Percentiles rank a stretch among this genome's conserved stretches.
Conservation (phyloP, 169 alveolate genomes). For the Plasmodium vinckei region DNA sequence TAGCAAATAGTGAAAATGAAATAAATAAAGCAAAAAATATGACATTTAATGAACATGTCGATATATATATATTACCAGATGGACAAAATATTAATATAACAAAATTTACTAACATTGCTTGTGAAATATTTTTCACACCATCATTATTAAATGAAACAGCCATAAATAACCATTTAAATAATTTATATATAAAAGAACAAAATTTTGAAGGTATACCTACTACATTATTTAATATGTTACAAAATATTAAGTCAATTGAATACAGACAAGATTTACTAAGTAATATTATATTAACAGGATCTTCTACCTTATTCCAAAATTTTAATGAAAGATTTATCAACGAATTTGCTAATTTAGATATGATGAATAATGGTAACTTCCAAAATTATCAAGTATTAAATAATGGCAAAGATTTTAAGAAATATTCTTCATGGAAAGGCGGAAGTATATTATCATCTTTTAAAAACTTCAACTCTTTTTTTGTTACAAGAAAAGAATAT, state of each 20-base stretch:
- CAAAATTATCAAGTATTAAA: slow-evolving; percentile 26
- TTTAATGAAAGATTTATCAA: slow-evolving; percentile 40
- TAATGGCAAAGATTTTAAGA: slow-evolving; percentile 29
- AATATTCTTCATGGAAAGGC: slow-evolving; percentile 70
- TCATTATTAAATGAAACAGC: slow-evolving; percentile 25
- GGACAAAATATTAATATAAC: slow-evolving; percentile 69
- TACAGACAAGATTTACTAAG: slow-evolving; percentile 24
- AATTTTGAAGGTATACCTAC: slow-evolving; percentile 17
- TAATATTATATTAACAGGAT: slow-evolving; percentile 49
- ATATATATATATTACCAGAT: slow-evolving; percentile 56
- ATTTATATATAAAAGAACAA: slow-evolving; percentile 24
- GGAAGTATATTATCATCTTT: slow-evolving; percentile 62
- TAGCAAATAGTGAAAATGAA: slow-evolving; percentile 56
- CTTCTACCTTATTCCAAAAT: slow-evolving; percentile 45
- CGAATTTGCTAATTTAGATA: slow-evolving; percentile 42
- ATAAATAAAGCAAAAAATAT: slow-evolving; percentile 62
- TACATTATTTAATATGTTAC: slow-evolving; percentile 47
- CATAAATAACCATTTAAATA: slow-evolving; percentile 10
- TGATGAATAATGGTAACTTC: background rate
- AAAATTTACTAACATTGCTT: slow-evolving; percentile 44
- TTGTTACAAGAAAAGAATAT: slow-evolving; percentile 51
- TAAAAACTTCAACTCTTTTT: slow-evolving; percentile 63
- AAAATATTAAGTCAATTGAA: slow-evolving; percentile 11
- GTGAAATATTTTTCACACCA: slow-evolving; percentile 70
- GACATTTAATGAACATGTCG: slow-evolving; percentile 39